Evolutionary conservation across 306 rosid species (phyloP), one percentile per base, ranked within the genome.

Genomic region (Delonix regia): DNA sequence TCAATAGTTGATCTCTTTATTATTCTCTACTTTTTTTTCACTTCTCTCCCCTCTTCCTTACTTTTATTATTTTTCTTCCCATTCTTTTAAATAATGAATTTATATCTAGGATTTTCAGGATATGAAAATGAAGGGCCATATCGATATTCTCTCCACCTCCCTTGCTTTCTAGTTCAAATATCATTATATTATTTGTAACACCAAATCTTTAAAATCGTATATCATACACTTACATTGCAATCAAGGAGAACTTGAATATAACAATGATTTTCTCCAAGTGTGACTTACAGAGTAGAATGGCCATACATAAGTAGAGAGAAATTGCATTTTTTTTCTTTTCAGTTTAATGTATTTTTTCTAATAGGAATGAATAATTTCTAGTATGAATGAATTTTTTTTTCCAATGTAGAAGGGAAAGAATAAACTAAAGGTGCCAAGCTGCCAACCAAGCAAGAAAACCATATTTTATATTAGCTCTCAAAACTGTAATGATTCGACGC

Each of bases 1-100:
- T 95, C 99, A 88, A 92, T 93, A 91, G 92, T 97, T 92, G 97
- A 94, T 95, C 97, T 92, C 95, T 85, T 92, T 92, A n/a, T 87
- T 92, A 95, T 95, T 95, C 98, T 86, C 94, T 92, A 92, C 94
- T 91, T 89, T 88, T 88, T 89, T 93, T 64, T 86, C 90, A 80
- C 88, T 89, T 84, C 89, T 89, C n/a, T 24, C 12, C 34, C 34
- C 85, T 82, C 44, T 25, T 75, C 76, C 79, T 33, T 33, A 30
- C 19, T 16, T 42, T 30, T 15, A 0, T 61, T 8, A 51, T 39
- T 64, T 24, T 9, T n/a, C 39, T 71, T 61, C 71, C 63, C 69
- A 18, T 39, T 62, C 72, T 45, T 62, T 72, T 45, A 45, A 68
- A 76, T n/a, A 53, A 22, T 53, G 19, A 51, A 69, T 81, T 85